Base-by-base conservation (phyloP, 192 early-diverging fungal genomes). In the Coemansia sp. region DNA sequence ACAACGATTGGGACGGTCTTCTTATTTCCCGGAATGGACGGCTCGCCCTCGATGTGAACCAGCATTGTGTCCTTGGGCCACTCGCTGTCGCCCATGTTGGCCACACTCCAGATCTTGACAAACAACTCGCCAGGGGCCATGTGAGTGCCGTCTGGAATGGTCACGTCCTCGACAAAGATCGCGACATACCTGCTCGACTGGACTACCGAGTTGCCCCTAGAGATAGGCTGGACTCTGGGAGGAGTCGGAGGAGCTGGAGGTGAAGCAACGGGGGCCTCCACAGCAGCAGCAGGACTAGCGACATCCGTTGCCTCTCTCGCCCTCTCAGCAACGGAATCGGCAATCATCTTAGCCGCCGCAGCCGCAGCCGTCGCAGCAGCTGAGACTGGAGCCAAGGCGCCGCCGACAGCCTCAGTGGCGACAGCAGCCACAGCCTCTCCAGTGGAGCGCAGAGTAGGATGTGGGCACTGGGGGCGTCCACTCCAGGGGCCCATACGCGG, bases 91-190 rank as follows among this genome's bases (percentile, higher is more conserved):
- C 90, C 89, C 67, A 84, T 69, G 70, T 91, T 91, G 34, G 69
- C 77, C 62, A 90, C 80, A 50, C 86, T 88, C 90, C 90, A 91
- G 24, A 89, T 90, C 84, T 91, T 91, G 29, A 87, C 71, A 69
- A 91, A 89, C 55, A 69, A 78, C 29, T 86, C 82, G 36, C 78
- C 80, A 9, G 87, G 79, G 13, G 67, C 75, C 11, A 90, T 76
- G 1, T 67, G 65, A 11, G 89, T 87, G 36, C 87, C 85, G 53
- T 91, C 89, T 19, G 86, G 86, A 46, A 91, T 74, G 45, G 87
- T 91, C 63, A 90, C 78, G 41, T 91, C 88, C 42, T 89, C 87
- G 58, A 91, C 82, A 76, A 90, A 90, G 2, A 60, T 13, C 2
- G 89, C 76, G 41, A 44, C 72, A 55, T 77, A 75, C 48, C 63